phyloP scores from a whole-genome alignment of 2,329 filamentous ascomycete species.

The Ophiostoma montium region DNA sequence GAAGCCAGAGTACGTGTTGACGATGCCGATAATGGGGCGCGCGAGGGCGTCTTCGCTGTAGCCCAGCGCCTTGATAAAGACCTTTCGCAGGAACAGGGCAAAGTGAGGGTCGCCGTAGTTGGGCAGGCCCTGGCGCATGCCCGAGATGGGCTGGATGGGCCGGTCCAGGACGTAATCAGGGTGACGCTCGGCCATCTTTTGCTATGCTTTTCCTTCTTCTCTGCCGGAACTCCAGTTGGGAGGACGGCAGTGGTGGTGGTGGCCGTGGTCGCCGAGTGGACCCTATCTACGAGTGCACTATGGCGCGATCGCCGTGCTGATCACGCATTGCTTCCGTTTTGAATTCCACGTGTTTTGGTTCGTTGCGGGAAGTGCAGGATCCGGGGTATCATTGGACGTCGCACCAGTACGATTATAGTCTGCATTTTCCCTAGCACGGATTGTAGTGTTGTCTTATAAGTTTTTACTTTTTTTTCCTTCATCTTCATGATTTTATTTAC shows the following conservation, averaged over 20 bases:
- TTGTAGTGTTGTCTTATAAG: too few relatives aligned
- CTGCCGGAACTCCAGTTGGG: too few relatives aligned
- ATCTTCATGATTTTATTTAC: too few relatives aligned
- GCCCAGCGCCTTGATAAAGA: constrained; percentile 63
- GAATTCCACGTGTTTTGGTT: background rate
- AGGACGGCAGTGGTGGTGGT: background rate
- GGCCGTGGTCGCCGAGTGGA: background rate
- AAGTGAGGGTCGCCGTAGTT: constrained; percentile 64
- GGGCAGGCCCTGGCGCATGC: constrained; percentile 48
- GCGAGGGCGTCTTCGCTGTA: constrained; percentile 59
- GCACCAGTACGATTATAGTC: too few relatives aligned
- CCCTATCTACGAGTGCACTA: background rate
- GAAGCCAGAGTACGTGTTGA: constrained; percentile 59
- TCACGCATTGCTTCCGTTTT: background rate
- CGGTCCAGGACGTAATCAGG: constrained; percentile 50
- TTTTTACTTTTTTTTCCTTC: too few relatives aligned
- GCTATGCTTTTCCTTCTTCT: too few relatives aligned
- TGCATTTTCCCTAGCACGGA: too few relatives aligned
- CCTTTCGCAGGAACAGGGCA: constrained; percentile 59
- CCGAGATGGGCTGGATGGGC: constrained; percentile 31
- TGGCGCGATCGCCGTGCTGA: constrained; percentile 3
- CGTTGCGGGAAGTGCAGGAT: background rate
- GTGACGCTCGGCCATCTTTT: constrained; percentile 2
- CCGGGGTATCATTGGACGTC: background rate
- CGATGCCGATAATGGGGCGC: constrained; percentile 57